Evolutionary conservation across 352 stramenopile genomes (phyloP).

Genomic region (Phytopythium helicoides): DNA sequence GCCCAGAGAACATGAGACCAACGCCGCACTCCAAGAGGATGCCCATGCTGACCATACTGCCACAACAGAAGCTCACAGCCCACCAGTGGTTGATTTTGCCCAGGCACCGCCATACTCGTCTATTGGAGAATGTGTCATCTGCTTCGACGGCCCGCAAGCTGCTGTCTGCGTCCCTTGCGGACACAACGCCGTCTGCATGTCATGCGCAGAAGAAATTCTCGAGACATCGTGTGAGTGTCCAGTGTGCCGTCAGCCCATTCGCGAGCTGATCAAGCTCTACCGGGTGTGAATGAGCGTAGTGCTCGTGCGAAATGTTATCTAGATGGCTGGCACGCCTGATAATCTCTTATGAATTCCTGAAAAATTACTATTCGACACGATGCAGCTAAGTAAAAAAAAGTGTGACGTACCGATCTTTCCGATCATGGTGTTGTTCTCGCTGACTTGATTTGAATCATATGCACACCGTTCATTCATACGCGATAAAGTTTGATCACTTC

Average conservation of each 20-base stretch:
- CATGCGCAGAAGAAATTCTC: constrained; percentile 68
- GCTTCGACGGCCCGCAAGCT: constrained; percentile 70
- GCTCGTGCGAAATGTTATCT: too few relatives aligned
- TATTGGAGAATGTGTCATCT: constrained; percentile 75
- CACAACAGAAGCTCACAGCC: neutral
- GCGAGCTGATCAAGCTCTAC: constrained; percentile 81
- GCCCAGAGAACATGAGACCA: neutral
- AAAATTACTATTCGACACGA: constrained; percentile 2
- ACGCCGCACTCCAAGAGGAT: too few relatives aligned
- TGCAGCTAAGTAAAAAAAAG: constrained; percentile 3
- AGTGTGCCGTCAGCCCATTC: constrained; percentile 62
- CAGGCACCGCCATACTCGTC: constrained; percentile 32
- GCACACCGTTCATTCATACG: constrained; percentile 11
- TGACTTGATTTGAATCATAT: too few relatives aligned
- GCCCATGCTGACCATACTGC: neutral
- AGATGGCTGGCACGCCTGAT: neutral
- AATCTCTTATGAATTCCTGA: neutral
- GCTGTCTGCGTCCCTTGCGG: constrained; percentile 80
- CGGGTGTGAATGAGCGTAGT: constrained; percentile 34
- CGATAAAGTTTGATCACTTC: constrained; percentile 79
- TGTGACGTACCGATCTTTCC: neutral
- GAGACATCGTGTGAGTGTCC: constrained; percentile 57
- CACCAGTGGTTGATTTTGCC: constrained; percentile 32
- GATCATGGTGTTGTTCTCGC: too few relatives aligned
- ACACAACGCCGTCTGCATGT: constrained; percentile 83